A percentile compares a stretch with the other conserved stretches of the same genome.
These are phyloP conservation scores for Blastobotrys parvus DNA, from an alignment of 805 yeast species.

Conservation along the genomic window DNA sequence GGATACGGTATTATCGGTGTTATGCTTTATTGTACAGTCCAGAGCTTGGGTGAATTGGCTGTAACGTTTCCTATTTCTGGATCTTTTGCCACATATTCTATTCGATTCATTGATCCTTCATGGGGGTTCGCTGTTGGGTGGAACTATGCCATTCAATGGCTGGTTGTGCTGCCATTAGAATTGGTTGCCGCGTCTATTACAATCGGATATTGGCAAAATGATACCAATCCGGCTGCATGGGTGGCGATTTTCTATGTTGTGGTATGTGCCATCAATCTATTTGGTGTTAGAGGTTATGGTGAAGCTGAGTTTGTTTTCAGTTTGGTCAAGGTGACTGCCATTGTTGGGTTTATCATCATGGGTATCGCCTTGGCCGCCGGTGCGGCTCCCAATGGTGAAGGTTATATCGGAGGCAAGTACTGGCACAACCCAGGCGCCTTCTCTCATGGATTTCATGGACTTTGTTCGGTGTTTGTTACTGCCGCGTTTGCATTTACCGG, in stretches of 20 bases:
- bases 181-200: conserved; percentile 51
- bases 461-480: conserved; percentile 55
- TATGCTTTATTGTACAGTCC: conserved; percentile 52
- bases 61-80: conserved; percentile 50
- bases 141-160: conserved; percentile 55
- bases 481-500: conserved; percentile 76
- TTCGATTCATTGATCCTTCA: conserved; percentile 51
- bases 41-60: conserved; percentile 60
- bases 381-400: conserved; percentile 44
- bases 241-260: conserved; percentile 46
- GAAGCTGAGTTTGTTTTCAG: conserved; percentile 58
- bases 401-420: conserved; percentile 20
- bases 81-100: conserved; percentile 46
- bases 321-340: conserved; percentile 45
- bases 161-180: conserved; percentile 54
- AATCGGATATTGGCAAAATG: conserved; percentile 42
- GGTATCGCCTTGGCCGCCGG: conserved; percentile 42
- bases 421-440: conserved; percentile 49
- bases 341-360: conserved; percentile 50
- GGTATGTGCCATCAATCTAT: conserved; percentile 40
- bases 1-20: conserved; percentile 54
- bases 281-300: conserved; percentile 53
- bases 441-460: conserved; percentile 58
- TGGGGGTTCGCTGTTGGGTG: conserved; percentile 60
- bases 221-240: conserved; percentile 45